These are phyloP conservation scores for Neurospora cerealis DNA, from an alignment of 495 filamentous ascomycete genomes.

Conservation along the genomic window DNA sequence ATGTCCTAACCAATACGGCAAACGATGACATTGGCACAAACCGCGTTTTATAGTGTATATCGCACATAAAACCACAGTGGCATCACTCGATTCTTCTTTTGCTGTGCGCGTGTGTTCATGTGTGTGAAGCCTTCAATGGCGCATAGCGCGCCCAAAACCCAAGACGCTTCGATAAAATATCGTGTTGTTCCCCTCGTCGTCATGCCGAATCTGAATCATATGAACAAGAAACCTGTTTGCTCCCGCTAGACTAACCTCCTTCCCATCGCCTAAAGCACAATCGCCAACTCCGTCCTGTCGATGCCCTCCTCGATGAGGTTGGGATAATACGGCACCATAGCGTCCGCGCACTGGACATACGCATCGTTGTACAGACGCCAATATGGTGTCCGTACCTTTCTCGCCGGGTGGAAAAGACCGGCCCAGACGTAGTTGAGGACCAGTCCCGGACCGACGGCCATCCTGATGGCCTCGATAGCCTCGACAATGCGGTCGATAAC, in stretches of 20 bases:
- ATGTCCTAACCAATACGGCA: neutral
- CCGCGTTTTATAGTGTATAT: neutral
- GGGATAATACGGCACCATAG: conserved; percentile 94
- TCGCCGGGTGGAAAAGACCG: conserved; percentile 89
- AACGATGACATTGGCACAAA: neutral
- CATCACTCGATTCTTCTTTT: neutral
- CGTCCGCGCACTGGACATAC: conserved; percentile 89
- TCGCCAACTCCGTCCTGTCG: conserved; percentile 66
- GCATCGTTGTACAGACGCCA: conserved; percentile 95
- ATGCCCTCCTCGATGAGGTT: conserved; percentile 66
- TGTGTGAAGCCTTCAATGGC: neutral
- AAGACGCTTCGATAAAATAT: neutral
- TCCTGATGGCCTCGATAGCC: conserved; percentile 90
- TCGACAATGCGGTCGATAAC: conserved; percentile 97
- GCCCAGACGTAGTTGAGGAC: conserved; percentile 98
- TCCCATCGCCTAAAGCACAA: conserved; percentile 55
- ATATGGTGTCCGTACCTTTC: conserved; percentile 87
- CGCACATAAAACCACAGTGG: neutral
- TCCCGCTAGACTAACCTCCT: neutral
- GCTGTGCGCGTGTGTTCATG: neutral
- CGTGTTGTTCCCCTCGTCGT: neutral
- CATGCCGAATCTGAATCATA: neutral
- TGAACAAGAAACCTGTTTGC: neutral
- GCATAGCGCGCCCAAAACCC: neutral
- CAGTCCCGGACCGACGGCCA: conserved; percentile 82